Percentiles rank a stretch among this genome's conserved stretches.
Conservation (phyloP, 257 asterid genomes). For the Gentiana macrophylla region DNA sequence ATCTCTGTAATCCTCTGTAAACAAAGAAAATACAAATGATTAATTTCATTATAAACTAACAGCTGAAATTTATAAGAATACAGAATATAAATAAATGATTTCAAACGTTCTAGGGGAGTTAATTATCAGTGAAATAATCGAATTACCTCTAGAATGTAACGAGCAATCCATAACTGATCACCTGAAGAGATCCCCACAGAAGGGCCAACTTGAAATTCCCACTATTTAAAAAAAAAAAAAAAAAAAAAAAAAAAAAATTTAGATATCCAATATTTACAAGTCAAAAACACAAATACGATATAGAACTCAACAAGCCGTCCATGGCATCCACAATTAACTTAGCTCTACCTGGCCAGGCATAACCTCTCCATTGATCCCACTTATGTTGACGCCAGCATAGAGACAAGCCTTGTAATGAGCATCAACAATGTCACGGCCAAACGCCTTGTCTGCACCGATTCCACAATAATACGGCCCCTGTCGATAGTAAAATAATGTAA, state of each 20-base stretch:
- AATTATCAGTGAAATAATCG: not conserved
- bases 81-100: not conserved
- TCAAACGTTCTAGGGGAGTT: not conserved
- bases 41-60: too few relatives aligned
- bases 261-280: not conserved
- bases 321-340: too few relatives aligned
- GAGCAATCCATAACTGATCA: conserved; percentile 73
- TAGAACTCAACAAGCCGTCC: too few relatives aligned
- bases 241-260: too few relatives aligned
- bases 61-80: not conserved
- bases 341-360: conserved; percentile 71
- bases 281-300: not conserved
- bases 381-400: conserved; percentile 65
- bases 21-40: not conserved
- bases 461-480: conserved; percentile 87
- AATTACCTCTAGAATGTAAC: conserved; percentile 69
- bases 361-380: conserved; percentile 73
- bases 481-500: not conserved
- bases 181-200: conserved; percentile 69
- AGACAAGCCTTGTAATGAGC: conserved; percentile 74
- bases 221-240: too few relatives aligned
- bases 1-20: conserved; percentile 76
- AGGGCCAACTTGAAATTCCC: conserved; percentile 91
- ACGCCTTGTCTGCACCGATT: conserved; percentile 68
- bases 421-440: conserved; percentile 69